Evolutionary conservation across 1,284 basidiomycete species (phyloP).

Genomic region (Pseudozyma tsukubaensis): DNA sequence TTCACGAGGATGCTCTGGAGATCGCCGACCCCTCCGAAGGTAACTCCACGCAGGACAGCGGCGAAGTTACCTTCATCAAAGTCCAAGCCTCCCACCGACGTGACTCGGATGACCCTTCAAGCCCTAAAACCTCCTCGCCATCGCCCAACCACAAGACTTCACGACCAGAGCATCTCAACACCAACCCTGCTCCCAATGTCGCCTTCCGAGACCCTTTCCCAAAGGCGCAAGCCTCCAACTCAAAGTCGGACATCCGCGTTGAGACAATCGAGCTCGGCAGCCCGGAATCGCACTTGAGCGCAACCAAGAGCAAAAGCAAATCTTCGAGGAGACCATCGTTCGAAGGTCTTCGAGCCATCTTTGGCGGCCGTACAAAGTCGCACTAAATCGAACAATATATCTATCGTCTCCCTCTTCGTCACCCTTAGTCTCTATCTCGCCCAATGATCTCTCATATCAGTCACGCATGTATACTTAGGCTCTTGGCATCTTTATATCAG

Average conservation of each 20-base stretch:
- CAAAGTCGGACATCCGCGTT: constrained; percentile 12
- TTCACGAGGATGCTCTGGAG: constrained; percentile 22
- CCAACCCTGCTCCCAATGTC: constrained; percentile 13
- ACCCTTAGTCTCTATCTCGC: no score
- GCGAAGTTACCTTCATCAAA: constrained; percentile 10
- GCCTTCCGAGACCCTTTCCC: constrained; percentile 33
- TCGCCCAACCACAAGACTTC: background rate
- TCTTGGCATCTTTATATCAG: no score
- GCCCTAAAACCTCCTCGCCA: constrained; percentile 6
- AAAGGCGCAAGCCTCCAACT: background rate
- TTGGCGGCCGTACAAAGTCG: constrained; percentile 18
- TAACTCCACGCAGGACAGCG: constrained; percentile 1
- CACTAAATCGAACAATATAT: constrained; percentile 13
- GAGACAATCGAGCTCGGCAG: constrained; percentile 25
- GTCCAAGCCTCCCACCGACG: constrained; percentile 10
- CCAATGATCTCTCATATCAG: no score
- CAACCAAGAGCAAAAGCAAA: constrained; percentile 9
- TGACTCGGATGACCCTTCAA: background rate
- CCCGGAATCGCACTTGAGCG: constrained; percentile 13
- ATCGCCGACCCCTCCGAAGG: constrained; percentile 1
- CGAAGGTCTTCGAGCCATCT: constrained; percentile 27
- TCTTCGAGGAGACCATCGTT: constrained; percentile 20
- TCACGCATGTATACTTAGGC: no score
- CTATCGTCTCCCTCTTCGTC: background rate
- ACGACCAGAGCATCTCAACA: no score